Conservation (phyloP, 345 rosid genomes). For the Passiflora organensis region DNA sequence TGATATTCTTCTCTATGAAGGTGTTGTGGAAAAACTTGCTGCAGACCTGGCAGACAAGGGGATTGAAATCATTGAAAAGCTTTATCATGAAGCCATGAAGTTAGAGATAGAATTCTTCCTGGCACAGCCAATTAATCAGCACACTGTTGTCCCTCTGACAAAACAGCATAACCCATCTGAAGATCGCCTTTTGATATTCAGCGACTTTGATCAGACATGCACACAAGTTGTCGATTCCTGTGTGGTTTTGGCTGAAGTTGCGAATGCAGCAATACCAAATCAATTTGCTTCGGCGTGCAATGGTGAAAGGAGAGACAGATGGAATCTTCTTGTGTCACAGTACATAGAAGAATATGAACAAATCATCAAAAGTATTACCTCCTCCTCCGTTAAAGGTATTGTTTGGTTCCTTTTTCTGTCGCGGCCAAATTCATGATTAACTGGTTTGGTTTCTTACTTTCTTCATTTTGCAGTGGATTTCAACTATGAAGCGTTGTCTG, state of each 20-base stretch:
- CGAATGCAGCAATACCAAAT: conserved; percentile 78
- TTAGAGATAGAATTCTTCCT: conserved; percentile 92
- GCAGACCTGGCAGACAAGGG: conserved; percentile 90
- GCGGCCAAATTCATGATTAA: no score
- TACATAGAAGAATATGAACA: conserved; percentile 86
- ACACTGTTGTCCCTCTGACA: conserved; percentile 62
- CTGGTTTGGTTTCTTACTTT: neutral
- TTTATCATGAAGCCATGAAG: conserved; percentile 95
- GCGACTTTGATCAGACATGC: conserved; percentile 97
- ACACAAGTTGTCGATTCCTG: conserved; percentile 78
- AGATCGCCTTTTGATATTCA: conserved; percentile 61
- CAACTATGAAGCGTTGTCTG: conserved; percentile 56
- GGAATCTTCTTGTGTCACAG: conserved; percentile 68
- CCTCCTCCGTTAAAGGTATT: conserved; percentile 64
- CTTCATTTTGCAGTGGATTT: conserved; percentile 49
- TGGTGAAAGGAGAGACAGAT: conserved; percentile 63
- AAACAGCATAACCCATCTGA: conserved; percentile 50
- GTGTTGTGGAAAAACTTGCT: conserved; percentile 86
- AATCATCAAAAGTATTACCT: conserved; percentile 73
- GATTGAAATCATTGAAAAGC: conserved; percentile 77
- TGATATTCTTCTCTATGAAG: conserved; percentile 83
- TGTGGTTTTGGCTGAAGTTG: conserved; percentile 91
- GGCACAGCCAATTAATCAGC: conserved; percentile 75
- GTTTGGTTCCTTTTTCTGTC: no score
- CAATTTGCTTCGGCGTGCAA: conserved; percentile 62